Conservation (phyloP, 2,329 filamentous ascomycete species). For the Paraphoma chrysanthemicola region DNA sequence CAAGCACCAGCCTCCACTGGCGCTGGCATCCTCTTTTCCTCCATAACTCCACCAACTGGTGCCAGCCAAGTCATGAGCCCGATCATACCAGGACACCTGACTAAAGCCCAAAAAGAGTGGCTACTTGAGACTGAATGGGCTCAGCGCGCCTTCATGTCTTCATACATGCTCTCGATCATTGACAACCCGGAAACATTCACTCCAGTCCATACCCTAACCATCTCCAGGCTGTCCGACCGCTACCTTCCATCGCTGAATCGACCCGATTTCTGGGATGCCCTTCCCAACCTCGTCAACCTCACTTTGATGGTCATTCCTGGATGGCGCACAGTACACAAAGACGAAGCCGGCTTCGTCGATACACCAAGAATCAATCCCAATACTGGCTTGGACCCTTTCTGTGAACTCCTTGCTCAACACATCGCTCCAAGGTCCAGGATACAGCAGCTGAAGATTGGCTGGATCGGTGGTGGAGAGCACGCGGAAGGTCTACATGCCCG, state of each 20-base stretch:
- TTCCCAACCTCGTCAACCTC: constrained; percentile 63
- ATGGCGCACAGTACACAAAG: constrained; percentile 66
- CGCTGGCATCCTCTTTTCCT: constrained; percentile 45
- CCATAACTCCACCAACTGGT: constrained; percentile 28
- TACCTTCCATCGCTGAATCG: constrained; percentile 64
- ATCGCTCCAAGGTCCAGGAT: constrained; percentile 60
- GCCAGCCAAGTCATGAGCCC: constrained; percentile 34
- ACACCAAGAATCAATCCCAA: constrained; percentile 60
- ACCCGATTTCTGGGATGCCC: constrained; percentile 66
- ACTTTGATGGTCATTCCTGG: constrained; percentile 69
- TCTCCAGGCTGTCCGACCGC: constrained; percentile 69
- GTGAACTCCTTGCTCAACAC: constrained; percentile 59
- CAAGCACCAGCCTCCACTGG: constrained; percentile 14
- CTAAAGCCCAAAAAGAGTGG: constrained; percentile 71
- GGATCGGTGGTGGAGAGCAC: constrained; percentile 72
- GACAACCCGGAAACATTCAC: constrained; percentile 64
- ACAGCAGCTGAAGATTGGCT: constrained; percentile 68
- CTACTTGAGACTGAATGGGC: constrained; percentile 73
- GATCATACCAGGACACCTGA: constrained; percentile 64
- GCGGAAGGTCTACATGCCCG: constrained; percentile 67
- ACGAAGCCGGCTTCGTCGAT: constrained; percentile 59
- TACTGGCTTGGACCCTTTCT: constrained; percentile 59
- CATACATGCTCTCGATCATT: constrained; percentile 69
- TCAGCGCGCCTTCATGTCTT: constrained; percentile 71
- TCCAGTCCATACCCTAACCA: constrained; percentile 64